These are phyloP conservation scores for Ceratopteris richardii DNA, from an alignment of 75 land plant genomes.

Conservation along the genomic window DNA sequence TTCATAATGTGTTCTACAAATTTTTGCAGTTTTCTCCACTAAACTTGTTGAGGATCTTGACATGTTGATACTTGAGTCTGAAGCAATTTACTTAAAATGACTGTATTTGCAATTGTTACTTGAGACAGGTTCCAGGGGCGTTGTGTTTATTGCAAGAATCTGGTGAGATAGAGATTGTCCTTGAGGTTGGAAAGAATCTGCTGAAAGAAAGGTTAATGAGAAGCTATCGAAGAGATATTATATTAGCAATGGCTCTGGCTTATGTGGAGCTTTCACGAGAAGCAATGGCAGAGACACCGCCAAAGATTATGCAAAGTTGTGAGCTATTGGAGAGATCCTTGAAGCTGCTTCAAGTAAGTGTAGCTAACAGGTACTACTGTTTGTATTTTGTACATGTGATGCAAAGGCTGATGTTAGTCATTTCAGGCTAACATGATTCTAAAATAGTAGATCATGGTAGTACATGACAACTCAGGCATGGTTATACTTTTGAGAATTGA, in stretches of 20 bases:
- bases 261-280: constrained; percentile 91
- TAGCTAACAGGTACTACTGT: neutral
- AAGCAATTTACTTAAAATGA: too few relatives aligned
- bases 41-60: too few relatives aligned
- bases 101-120: too few relatives aligned
- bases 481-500: too few relatives aligned
- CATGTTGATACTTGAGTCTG: too few relatives aligned
- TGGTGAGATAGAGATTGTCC: constrained; percentile 58
- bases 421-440: too few relatives aligned
- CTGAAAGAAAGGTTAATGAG: constrained; percentile 59
- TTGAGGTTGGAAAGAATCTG: constrained; percentile 58
- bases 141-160: constrained; percentile 82
- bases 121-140: constrained; percentile 87
- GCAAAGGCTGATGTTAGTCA: too few relatives aligned
- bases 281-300: constrained; percentile 74
- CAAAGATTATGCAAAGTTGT: constrained; percentile 63
- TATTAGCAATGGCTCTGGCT: constrained; percentile 77
- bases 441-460: too few relatives aligned
- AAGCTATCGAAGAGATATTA: constrained; percentile 71
- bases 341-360: constrained; percentile 72
- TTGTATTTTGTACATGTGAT: neutral
- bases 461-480: too few relatives aligned
- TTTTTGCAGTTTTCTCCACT: too few relatives aligned
- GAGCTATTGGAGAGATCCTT: constrained; percentile 73
- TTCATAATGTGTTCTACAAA: too few relatives aligned